Evolutionary conservation across 2,329 filamentous ascomycete species (phyloP), one percentile per base, ranked within the genome.

Genomic region (Penicillium expansum): DNA sequence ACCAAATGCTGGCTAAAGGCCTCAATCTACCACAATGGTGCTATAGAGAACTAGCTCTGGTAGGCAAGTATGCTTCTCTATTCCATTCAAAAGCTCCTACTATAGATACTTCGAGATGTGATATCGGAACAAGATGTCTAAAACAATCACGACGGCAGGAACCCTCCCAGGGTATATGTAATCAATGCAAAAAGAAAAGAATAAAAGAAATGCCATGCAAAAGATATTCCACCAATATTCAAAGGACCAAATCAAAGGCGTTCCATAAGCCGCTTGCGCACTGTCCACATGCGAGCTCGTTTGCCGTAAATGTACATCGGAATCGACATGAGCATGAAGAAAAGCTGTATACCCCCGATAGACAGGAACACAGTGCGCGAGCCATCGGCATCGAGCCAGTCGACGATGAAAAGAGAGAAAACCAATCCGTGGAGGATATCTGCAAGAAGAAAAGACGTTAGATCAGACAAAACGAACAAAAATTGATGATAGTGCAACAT

Each of bases 281-380:
- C 90, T 0, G 92, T 97, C 93, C 92, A 97, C 91, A 97, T 96
- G 18, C 93, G 82, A 16, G 88, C 86, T 55, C 92, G 79, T 80
- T 97, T 97, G 18, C 93, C 93, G 69, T 86, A 97, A 20, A 97
- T 90, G 71, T 94, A 97, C 89, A 97, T 91, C 0, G 93, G 93
- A 54, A 97, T 87, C 1, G 91, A 89, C 52, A 82, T 85, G 3
- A 91, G 68, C 71, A 96, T 80, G 54, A 88, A 83, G 13, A 85
- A 84, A 33, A 97, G 74, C 74, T 97, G 93, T 29, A 97, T 94
- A 27, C 92, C 82, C 3, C 93, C 93, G 51, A 97, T 82, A 68
- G 87, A 90, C 43, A 96, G 76, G 69, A 90, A 97, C 0, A 96
- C 91, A 11, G 77, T 82, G 75, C 88, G 91, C 11, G 89, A 82